These are phyloP conservation scores for Sedum album DNA, from an alignment of 164 flowering plant genomes.

Conservation along the genomic window DNA sequence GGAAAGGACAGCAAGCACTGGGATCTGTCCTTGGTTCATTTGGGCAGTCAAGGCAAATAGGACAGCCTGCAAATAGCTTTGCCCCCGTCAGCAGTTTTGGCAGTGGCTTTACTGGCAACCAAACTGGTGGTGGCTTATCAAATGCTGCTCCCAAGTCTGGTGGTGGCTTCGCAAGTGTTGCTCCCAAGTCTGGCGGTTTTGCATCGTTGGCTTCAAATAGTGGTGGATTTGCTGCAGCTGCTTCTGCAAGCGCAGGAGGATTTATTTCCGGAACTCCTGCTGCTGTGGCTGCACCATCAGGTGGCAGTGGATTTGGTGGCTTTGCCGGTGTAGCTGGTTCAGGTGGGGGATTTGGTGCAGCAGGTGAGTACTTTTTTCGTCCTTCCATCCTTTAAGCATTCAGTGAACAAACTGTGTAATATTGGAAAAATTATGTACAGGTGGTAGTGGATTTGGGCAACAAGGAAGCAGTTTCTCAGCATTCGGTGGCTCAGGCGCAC, in stretches of 20 bases:
- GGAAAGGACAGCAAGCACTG: constrained; percentile 69
- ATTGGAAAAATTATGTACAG: not conserved
- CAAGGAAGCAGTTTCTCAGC: constrained; percentile 45
- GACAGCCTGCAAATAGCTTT: constrained; percentile 46
- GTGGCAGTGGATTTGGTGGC: constrained; percentile 8
- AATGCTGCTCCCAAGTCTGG: constrained; percentile 12
- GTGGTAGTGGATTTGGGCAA: constrained; percentile 8
- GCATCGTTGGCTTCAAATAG: constrained; percentile 15
- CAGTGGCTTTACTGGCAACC: constrained; percentile 25
- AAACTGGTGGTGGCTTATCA: constrained; percentile 18
- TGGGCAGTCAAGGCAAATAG: constrained; percentile 94
- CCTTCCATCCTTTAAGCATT: not conserved
- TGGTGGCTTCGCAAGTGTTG: constrained; percentile 25
- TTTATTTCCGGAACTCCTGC: not conserved
- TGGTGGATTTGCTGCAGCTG: constrained; percentile 28
- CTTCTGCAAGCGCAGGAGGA: constrained; percentile 25
- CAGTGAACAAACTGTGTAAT: not conserved
- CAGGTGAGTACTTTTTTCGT: not conserved
- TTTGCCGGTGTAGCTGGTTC: constrained; percentile 6
- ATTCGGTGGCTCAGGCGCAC: constrained; percentile 40
- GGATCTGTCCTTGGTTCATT: constrained; percentile 88
- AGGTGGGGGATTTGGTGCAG: constrained; percentile 1
- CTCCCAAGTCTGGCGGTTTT: constrained; percentile 24
- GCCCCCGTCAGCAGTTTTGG: constrained; percentile 35
- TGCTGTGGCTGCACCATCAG: not conserved